Conservation (phyloP, 768 basidiomycete species). For the Agaricus sinodeliciosus region DNA sequence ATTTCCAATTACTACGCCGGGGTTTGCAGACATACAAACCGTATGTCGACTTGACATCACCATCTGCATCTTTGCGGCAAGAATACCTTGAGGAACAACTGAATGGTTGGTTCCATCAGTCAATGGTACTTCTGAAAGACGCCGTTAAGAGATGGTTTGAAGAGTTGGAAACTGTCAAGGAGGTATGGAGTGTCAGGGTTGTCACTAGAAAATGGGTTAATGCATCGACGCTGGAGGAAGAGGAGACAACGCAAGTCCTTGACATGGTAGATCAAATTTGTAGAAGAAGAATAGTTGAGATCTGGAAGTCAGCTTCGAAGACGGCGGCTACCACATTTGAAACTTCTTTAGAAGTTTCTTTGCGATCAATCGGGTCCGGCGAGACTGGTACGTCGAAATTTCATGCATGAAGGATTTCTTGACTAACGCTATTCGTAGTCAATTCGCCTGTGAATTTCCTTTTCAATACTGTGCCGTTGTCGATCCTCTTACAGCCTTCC, state of each 20-base stretch:
- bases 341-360: conserved; percentile 30
- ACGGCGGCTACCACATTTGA: conserved; percentile 41
- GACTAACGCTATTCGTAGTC: conserved; percentile 26
- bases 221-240: conserved; percentile 34
- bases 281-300: conserved; percentile 42
- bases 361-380: conserved; percentile 18
- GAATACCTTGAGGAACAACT: conserved; percentile 40
- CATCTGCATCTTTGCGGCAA: conserved; percentile 44
- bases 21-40: conserved; percentile 76
- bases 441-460: conserved; percentile 46
- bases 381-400: neutral
- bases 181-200: conserved; percentile 66
- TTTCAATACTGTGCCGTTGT: conserved; percentile 46
- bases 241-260: conserved; percentile 40
- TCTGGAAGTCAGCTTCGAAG: conserved; percentile 51
- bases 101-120: conserved; percentile 57
- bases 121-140: conserved; percentile 35
- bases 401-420: neutral
- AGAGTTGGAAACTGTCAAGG: conserved; percentile 50
- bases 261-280: conserved; percentile 47
- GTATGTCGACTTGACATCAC: conserved; percentile 67
- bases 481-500: conserved; percentile 34
- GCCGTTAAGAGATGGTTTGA: conserved; percentile 52
- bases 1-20: conserved; percentile 70
- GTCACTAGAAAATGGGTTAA: conserved; percentile 42